Percentiles rank a stretch among this genome's conserved stretches.
phyloP scores from a whole-genome alignment of 192 early-diverging fungal species.

The Linnemannia exigua region DNA sequence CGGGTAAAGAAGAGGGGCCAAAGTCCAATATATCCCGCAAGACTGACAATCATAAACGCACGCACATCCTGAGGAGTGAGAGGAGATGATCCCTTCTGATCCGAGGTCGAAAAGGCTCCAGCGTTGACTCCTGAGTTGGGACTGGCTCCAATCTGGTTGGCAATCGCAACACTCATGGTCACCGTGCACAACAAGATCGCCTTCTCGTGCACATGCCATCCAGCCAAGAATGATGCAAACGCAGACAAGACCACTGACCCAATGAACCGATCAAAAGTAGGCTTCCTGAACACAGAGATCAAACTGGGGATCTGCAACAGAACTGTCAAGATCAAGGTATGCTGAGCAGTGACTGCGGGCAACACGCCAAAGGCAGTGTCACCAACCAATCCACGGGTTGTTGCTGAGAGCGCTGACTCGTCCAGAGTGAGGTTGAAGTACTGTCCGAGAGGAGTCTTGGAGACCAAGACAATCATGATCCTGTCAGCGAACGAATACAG shows the following conservation, averaged over 20 bases:
- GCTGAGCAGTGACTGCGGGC: slow-evolving; percentile 75
- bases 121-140: slow-evolving; percentile 40
- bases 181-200: slow-evolving; percentile 83
- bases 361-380: slow-evolving; percentile 88
- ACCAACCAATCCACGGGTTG: slow-evolving; percentile 93
- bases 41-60: slow-evolving; percentile 72
- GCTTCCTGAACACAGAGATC: slow-evolving; percentile 37
- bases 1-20: slow-evolving; percentile 80
- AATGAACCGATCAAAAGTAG: slow-evolving; percentile 76
- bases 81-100: slow-evolving; percentile 2
- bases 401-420: slow-evolving; percentile 65
- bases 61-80: slow-evolving; percentile 63
- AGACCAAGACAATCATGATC: slow-evolving; percentile 69
- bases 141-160: slow-evolving; percentile 46
- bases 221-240: slow-evolving; percentile 92
- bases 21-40: slow-evolving; percentile 73
- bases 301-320: slow-evolving; percentile 73
- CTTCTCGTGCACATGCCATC: slow-evolving; percentile 99
- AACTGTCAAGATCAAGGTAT: slow-evolving; percentile 83
- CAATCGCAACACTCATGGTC: slow-evolving; percentile 60
- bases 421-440: slow-evolving; percentile 56
- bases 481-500: slow-evolving; percentile 90
- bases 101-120: slow-evolving; percentile 2
- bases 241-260: slow-evolving; percentile 83
- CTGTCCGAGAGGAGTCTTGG: slow-evolving; percentile 40